Conservation (phyloP, 2,329 filamentous ascomycete species). For the Cladophialophora immunda region DNA sequence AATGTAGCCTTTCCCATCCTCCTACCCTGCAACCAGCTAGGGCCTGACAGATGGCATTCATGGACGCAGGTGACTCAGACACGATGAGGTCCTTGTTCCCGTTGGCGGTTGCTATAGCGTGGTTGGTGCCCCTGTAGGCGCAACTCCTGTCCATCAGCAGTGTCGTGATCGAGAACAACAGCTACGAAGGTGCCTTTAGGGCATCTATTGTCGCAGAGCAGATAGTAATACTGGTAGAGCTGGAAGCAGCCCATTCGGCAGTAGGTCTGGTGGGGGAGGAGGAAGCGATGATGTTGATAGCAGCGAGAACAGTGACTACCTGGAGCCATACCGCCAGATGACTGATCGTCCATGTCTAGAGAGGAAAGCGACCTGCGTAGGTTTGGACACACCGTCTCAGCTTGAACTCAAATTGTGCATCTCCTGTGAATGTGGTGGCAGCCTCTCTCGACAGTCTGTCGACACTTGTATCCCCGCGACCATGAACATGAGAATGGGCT, state of each 20-base stretch:
- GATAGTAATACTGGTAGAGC: neutral
- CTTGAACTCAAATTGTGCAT: slow-evolving; percentile 9
- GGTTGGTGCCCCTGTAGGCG: neutral
- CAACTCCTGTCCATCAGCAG: neutral
- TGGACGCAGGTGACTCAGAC: neutral
- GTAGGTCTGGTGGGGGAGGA: neutral
- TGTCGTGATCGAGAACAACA: neutral
- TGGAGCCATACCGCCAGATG: neutral
- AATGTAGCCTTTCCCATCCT: neutral
- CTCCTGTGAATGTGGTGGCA: neutral
- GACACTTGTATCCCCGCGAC: neutral
- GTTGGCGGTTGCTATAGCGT: neutral
- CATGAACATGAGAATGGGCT: neutral
- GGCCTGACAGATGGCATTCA: neutral
- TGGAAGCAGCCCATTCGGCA: neutral
- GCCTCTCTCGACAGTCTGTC: too few species aligned
- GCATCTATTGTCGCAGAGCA: neutral
- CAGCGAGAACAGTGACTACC: neutral
- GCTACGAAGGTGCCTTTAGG: neutral
- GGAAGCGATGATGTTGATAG: neutral
- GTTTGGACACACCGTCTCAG: neutral
- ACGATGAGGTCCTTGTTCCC: neutral
- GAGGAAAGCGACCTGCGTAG: neutral
- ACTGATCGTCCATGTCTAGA: neutral
- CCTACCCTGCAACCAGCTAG: neutral